Evolutionary conservation across 169 alveolate genomes (phyloP), one percentile per base, ranked within the genome.

Genomic region (Eimeria maxima): DNA sequence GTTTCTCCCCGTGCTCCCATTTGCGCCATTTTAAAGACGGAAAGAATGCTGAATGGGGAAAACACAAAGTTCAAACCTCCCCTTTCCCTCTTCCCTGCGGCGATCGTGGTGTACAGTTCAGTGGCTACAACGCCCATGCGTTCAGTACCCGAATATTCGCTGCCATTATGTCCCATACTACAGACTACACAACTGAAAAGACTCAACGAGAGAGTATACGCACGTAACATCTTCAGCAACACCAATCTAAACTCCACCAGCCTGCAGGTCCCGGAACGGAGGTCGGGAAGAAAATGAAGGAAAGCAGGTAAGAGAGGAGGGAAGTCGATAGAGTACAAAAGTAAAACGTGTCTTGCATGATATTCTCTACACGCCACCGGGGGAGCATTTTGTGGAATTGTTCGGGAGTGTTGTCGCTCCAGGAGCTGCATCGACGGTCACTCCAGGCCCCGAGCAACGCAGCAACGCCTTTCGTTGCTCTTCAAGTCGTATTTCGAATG

Each of bases 1-100:
- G 96, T 92, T n/a, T 47, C 88, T 42, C 96, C 96, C 14, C 53
- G 57, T 11, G 96, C 96, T 24, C 96, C 96, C 63, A 60, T 44
- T 67, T 74, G 73, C 1, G 96, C 96, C 86, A 92, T 63, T 33
- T 84, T 55, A 45, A 92, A 92, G 47, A 80, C 96, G 44, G 74
- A 29, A 60, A 92, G 45, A 33, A 92, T 60, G 67, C 91, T 74
- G 74, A 92, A 92, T 24, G 96, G 96, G n/a, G 96, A 92, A n/a
- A 76, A 78, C 42, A 92, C 96, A 55, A 92, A 92, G 73, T 92
- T 92, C 86, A 14, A 33, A 1, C n/a, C 47, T 50, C 81, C 76
- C 76, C 8, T 44, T 65, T 29, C 74, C 74, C 10, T 33, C 76
- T 18, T 53, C 95, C 7, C n/a, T 24, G 53, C 53, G n/a, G 81